phyloP scores from a whole-genome alignment of 495 filamentous ascomycete genomes.

The Penicillium alfredii region DNA sequence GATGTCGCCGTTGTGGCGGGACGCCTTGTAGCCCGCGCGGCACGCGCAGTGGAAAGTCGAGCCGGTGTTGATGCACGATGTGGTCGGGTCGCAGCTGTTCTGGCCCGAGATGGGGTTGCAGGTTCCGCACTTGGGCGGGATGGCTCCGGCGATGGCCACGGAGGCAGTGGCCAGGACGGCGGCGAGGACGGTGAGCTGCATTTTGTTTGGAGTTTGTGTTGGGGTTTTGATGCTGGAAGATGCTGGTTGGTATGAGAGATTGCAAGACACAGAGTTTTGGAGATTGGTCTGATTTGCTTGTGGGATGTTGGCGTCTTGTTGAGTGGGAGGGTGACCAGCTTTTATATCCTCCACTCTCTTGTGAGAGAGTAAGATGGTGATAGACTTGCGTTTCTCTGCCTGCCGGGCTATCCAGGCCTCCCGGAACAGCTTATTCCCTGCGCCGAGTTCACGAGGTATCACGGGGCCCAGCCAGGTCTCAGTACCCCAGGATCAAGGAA shows the following conservation, averaged over 20 bases:
- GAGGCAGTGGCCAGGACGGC: conserved; percentile 19
- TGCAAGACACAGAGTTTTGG: too few species aligned
- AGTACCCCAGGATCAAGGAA: too few species aligned
- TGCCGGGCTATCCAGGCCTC: too few species aligned
- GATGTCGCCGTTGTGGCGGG: conserved; percentile 26
- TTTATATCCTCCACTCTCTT: too few species aligned
- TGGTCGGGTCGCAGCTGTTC: conserved; percentile 39
- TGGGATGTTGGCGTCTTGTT: too few species aligned
- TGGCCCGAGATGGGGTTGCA: conserved; percentile 41
- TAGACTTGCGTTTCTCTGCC: too few species aligned
- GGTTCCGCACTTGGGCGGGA: conserved; percentile 29
- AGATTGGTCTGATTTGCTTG: background rate
- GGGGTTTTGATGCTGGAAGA: conserved; percentile 3
- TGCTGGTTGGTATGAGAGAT: too few species aligned
- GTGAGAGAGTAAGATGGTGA: too few species aligned
- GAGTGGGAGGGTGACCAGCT: too few species aligned
- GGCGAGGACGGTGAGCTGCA: conserved; percentile 24
- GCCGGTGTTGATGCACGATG: conserved; percentile 54
- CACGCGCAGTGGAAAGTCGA: conserved; percentile 71
- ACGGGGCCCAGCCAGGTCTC: too few species aligned
- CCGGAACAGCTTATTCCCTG: too few species aligned
- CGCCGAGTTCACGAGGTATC: too few species aligned
- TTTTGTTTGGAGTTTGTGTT: conserved; percentile 13
- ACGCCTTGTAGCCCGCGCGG: conserved; percentile 62
- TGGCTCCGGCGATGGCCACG: conserved; percentile 19